A percentile compares a stretch with the other conserved stretches of the same genome.
These are phyloP conservation scores for Penicillium sp. DNA, from an alignment of 2,329 filamentous ascomycete species.

Conservation along the genomic window DNA sequence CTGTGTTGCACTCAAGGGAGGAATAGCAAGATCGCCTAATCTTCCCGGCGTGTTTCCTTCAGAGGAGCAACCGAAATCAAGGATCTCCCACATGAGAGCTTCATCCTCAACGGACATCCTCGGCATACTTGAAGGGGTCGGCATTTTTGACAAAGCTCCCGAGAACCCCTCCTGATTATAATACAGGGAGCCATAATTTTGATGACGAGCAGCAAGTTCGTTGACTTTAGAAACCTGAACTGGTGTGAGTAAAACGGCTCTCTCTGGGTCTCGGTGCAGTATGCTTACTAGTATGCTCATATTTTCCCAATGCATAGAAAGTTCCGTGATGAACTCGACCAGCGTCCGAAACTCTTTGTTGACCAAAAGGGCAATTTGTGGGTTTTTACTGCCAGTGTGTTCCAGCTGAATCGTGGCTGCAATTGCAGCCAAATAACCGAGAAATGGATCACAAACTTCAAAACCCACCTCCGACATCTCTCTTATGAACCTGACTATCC, in stretches of 20 bases:
- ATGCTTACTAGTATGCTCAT: slow-evolving; percentile 24
- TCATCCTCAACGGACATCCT: slow-evolving; percentile 28
- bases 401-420: slow-evolving; percentile 32
- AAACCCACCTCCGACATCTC: slow-evolving; percentile 28
- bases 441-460: slow-evolving; percentile 26
- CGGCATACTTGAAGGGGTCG: slow-evolving; percentile 26
- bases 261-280: background rate
- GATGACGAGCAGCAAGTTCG: slow-evolving; percentile 23
- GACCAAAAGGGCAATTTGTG: slow-evolving; percentile 23
- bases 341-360: slow-evolving; percentile 27
- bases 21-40: background rate
- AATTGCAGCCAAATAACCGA: slow-evolving; percentile 30
- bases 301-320: slow-evolving; percentile 24
- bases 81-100: slow-evolving; percentile 28
- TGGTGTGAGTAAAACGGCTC: background rate
- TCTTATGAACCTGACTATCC: slow-evolving; percentile 27
- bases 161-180: slow-evolving; percentile 29
- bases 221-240: slow-evolving; percentile 21
- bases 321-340: slow-evolving; percentile 22
- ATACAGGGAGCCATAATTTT: slow-evolving; percentile 27
- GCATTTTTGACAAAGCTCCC: slow-evolving; percentile 26
- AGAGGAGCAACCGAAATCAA: slow-evolving; percentile 24
- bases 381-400: slow-evolving; percentile 28
- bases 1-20: background rate
- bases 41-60: background rate